These are phyloP conservation scores for Apostasia ramifera DNA, from an alignment of 106 monocot genomes.

Conservation along the genomic window DNA sequence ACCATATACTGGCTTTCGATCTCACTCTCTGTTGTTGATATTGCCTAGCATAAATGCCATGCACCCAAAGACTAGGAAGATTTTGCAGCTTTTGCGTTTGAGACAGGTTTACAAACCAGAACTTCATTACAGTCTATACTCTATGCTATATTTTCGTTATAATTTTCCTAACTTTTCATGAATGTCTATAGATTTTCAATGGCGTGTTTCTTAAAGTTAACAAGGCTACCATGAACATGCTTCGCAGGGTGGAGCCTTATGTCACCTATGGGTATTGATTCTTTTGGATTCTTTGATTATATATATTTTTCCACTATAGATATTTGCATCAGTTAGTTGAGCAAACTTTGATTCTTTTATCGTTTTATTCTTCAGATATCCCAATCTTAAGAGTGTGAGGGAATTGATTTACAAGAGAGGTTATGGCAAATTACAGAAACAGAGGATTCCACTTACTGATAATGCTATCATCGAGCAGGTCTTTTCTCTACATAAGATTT, in stretches of 20 bases:
- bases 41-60: conserved; percentile 18
- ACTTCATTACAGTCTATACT: not conserved
- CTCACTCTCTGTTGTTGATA: not conserved
- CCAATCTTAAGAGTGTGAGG: conserved; percentile 40
- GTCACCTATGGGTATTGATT: conserved; percentile 26
- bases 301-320: not conserved
- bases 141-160: not conserved
- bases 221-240: conserved; percentile 24
- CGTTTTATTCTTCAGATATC: conserved; percentile 17
- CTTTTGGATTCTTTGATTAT: not conserved
- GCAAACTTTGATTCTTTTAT: not conserved
- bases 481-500: not conserved
- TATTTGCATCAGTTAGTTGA: not conserved
- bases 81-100: conserved; percentile 21
- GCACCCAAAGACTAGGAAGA: conserved; percentile 18
- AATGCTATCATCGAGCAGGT: conserved; percentile 47
- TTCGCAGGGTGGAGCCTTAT: conserved; percentile 25
- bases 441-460: conserved; percentile 33
- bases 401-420: conserved; percentile 52
- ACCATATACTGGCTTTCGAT: not conserved
- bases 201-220: conserved; percentile 23
- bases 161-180: not conserved
- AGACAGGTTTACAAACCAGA: conserved; percentile 6
- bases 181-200: conserved; percentile 16
- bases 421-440: conserved; percentile 42